A percentile compares a stretch with the other conserved stretches of the same genome.
Evolutionary conservation across 495 filamentous ascomycete species (phyloP).

Genomic region (Annulohypoxylon maeteangense): DNA sequence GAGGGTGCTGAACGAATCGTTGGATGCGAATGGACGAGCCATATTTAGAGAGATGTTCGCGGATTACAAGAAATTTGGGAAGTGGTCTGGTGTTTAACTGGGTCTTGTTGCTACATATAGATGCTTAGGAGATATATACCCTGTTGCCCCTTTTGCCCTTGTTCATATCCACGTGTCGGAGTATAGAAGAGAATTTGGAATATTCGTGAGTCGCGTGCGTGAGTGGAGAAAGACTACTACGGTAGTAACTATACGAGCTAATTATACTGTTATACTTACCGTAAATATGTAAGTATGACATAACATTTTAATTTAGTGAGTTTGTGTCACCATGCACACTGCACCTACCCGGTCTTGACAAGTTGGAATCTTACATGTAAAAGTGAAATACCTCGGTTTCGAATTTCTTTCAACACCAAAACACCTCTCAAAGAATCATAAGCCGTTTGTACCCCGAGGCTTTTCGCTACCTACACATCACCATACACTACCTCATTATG

Average conservation of each 20-base stretch:
- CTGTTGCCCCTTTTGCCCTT: neutral
- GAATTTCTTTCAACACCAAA: neutral
- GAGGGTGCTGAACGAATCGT: constrained; percentile 71
- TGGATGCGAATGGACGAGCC: constrained; percentile 74
- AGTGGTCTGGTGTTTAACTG: constrained; percentile 69
- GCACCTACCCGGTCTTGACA: neutral
- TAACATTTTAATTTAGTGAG: neutral
- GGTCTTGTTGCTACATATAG: constrained; percentile 9
- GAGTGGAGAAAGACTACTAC: constrained; percentile 16
- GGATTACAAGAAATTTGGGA: constrained; percentile 74
- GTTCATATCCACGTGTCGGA: constrained; percentile 14
- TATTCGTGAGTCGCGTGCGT: constrained; percentile 1
- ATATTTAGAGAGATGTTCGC: constrained; percentile 78
- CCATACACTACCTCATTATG: neutral
- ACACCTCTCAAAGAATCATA: neutral
- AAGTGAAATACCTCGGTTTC: neutral
- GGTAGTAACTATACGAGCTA: constrained; percentile 3
- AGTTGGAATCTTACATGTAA: neutral
- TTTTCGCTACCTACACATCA: neutral
- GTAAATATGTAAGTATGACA: neutral
- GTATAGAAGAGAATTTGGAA: constrained; percentile 8
- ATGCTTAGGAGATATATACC: constrained; percentile 13
- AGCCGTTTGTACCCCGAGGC: neutral
- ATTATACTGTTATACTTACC: constrained; percentile 8
- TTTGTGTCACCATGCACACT: neutral